Base-by-base conservation (phyloP, 305 asterid species). In the Ajuga reptans region DNA sequence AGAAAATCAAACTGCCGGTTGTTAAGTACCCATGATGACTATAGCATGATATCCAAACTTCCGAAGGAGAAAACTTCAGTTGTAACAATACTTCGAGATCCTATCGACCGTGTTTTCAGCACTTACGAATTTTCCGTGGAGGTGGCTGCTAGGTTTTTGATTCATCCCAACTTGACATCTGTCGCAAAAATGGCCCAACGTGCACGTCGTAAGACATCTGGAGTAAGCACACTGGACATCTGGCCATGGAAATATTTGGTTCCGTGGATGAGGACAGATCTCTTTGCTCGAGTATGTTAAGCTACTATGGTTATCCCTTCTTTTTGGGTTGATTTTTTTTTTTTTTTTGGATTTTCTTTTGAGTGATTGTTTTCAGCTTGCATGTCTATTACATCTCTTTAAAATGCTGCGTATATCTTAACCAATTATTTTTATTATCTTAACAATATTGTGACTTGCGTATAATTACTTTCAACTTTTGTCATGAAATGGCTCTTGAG, bases 171-270 rank as follows among this genome's bases (percentile, higher is more conserved):
- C 83, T 78, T 93, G 66, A 89, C 99, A 62, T 89, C 96, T 27
- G 90, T 85, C 55, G 75, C 81, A 49, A 84, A 69, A 82, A 77
- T 83, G 82, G 61, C 85, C 39, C 80, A 75, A 42, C 87, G 80
- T 17, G 59, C 81, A 69, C 89, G 91, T 41, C 69, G 79, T 43
- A 85, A 81, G 82, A 51, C 80, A 69, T 68, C 81, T 53, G 88
- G 85, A 72, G 77, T 87, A 47, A 87, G 95, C 87, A 93, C 99
- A 39, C 85, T 93, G 69, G 96, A 91, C 58, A 87, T 91, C 77
- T 93, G 99, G 99, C 99, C 99, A 10, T 93, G 99, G 99, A 93
- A 87, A 77, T 89, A 87, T 79, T 77, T 93, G 85, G 99, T 93
- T 80, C 99, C 97, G 50, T 90, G 97, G 96, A 92, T 92, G 94